Evolutionary conservation across 257 asterid species (phyloP), one percentile per base, ranked within the genome.

Genomic region (Nicotiana tabacum): DNA sequence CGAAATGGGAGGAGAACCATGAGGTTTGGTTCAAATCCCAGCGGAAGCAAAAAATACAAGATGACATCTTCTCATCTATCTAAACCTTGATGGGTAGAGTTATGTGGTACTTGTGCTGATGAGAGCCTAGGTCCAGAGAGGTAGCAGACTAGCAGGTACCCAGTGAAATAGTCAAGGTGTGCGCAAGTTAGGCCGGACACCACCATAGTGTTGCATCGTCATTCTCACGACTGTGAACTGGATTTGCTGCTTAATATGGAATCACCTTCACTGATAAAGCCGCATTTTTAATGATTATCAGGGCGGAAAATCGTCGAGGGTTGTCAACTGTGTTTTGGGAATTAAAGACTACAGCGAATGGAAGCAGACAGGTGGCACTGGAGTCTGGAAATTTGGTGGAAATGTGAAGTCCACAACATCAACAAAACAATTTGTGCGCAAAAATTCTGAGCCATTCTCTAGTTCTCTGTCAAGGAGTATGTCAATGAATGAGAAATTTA

Each of bases 241-340:
- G 60, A 72, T 43, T 72, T 60, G 10, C 55, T 32, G 67, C 82
- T 51, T 21, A 62, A 32, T 33, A 76, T 61, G 69, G 27, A 35
- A 37, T 24, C 18, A 39, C 29, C 53, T 58, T 37, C 60, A 32
- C 18, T 64, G 68, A 77, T 83, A 27, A 66, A 48, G 70, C 81
- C 65, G 9, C 62, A 30, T n/a, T 76, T 0, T 12, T 37, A n/a
- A 68, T 55, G 58, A 48, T 77, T 83, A 81, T 78, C 91, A 96
- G 99, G 98, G 98, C 62, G 99, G 99, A 64, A 93, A 95, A 85
- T 90, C 98, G 46, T 93, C 99, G 5, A 91, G 99, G 89, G 84
- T 96, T 53, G 98, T 94, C 77, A 94, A 90, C 53, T 94, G 97
- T 78, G 96, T 94, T 66, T 83, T 94, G 95, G 99, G 97, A 56